Evolutionary conservation across 2,329 filamentous ascomycete genomes (phyloP), one percentile per base, ranked within the genome.

Genomic region (Fusarium newnesense): DNA sequence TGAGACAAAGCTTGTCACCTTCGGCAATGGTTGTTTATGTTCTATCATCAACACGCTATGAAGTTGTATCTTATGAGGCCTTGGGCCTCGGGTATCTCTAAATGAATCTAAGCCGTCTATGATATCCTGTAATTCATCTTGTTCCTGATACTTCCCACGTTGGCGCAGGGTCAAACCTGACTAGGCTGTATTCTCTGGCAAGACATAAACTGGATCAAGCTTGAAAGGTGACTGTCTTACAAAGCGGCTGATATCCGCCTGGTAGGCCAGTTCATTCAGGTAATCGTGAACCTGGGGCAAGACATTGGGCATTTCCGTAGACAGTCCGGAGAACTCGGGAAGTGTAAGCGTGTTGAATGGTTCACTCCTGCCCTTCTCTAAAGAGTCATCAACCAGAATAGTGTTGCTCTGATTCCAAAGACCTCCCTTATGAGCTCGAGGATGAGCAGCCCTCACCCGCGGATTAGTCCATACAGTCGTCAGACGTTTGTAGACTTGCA

Each of bases 401-500:
- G 96, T 98, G 81, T 98, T 97, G 57, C 87, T 87, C 83, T 97
- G 95, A 76, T 91, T 88, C 93, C 95, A 98, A 18, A 80, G 76
- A 19, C 78, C 81, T 30, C 82, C 85, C 26, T 70, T 60, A 1
- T 75, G 80, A 19, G 77, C 80, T 39, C 78, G 79, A n/a, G 84
- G 88, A 80, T 88, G 86, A 39, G 84, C 83, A 12, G 70, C 78
- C 64, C 79, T 80, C 28, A 91, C 80, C 7, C 62, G 53, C 0
- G 81, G 80, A 72, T 90, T 83, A 18, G 76, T 77, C 96, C 96
- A 99, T 0, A 98, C 83, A 56, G 83, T 85, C 0, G 89, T 86
- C 7, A 99, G 87, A 42, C 93, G 89, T 85, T 99, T 99, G 87
- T 98, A 98, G 65, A 95, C 94, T 80, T 97, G 94, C 0, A 96